These are phyloP conservation scores for Cladosporium sp. DNA, from an alignment of 2,329 filamentous ascomycete species.

Conservation along the genomic window DNA sequence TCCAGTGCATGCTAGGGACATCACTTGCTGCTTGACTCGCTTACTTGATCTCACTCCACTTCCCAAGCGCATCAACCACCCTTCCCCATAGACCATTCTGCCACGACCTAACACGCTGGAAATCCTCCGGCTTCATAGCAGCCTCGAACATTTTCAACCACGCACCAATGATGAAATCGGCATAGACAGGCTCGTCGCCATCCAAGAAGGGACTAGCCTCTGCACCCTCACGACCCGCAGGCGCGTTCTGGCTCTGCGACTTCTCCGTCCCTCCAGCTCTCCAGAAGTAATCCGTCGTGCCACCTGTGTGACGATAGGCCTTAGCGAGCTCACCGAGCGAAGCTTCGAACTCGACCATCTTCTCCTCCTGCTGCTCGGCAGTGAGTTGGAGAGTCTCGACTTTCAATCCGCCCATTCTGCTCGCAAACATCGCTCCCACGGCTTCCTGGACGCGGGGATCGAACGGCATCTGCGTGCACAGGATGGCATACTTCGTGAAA, in stretches of 20 bases:
- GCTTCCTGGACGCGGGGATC: constrained; percentile 46
- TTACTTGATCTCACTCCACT: constrained; percentile 19
- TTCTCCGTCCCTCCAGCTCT: constrained; percentile 15
- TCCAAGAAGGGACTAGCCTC: constrained; percentile 47
- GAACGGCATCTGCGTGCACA: constrained; percentile 46
- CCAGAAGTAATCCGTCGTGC: constrained; percentile 25
- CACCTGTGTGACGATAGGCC: constrained; percentile 37
- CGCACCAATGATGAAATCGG: constrained; percentile 54
- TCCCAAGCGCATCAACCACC: constrained; percentile 42
- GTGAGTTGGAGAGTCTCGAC: constrained; percentile 28
- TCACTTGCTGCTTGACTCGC: too few species aligned
- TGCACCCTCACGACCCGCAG: constrained; percentile 11
- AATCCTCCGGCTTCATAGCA: constrained; percentile 44
- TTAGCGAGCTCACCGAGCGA: constrained; percentile 41
- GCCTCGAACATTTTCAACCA: constrained; percentile 49
- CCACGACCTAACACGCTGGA: constrained; percentile 46
- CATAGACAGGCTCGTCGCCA: constrained; percentile 45
- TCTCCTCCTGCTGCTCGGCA: constrained; percentile 38
- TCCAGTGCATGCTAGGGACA: too few species aligned
- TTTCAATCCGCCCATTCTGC: constrained; percentile 38
- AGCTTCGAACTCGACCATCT: constrained; percentile 38
- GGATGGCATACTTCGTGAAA: constrained; percentile 45
- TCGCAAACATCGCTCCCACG: constrained; percentile 45
- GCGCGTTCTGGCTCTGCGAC: constrained; percentile 18
- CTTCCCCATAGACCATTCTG: constrained; percentile 49